Evolutionary conservation across 495 filamentous ascomycete species (phyloP), one percentile per base, ranked within the genome.

Genomic region (Tetracladium setigerum): DNA sequence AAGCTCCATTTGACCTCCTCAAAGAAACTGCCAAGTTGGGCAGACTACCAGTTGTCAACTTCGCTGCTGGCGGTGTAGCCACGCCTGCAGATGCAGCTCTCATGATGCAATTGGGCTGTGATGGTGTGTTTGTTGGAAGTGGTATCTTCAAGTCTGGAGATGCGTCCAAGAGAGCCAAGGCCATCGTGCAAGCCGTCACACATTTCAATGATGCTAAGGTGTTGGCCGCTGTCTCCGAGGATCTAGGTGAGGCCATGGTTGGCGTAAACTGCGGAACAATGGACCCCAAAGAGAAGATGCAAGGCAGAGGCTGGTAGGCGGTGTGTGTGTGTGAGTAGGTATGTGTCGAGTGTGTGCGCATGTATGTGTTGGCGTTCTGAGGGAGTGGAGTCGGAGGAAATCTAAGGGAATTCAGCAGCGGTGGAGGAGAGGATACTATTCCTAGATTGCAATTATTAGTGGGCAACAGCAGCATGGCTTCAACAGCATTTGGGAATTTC

Each of bases 41-140:
- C 44, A 78, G 92, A 51, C 73, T 98, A 51, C 92, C 92, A 0
- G 92, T 98, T 1, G 92, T 98, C 38, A 98, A 98, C 77, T 98
- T 98, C 57, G 92, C 92, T 3, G 92, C 92, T n/a, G 92, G 92
- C 14, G 92, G 92, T 43, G 81, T 98, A 32, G 92, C 92, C 11
- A 98, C 92, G 10, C 92, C 92, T 1, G 92, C 92, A 2, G 92
- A 98, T 71, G 92, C 92, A 12, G 92, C 92, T 27, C 73, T 98
- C 33, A 98, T 98, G 92, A 98, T 98, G 92, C 89, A 96, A 69
- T 69, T 98, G 45, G 92, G 92, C 49, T 98, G 92, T 62, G 92
- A 98, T 61, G 92, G 92, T 46, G 92, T 98, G 27, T 98, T 98
- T 60, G 92, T 98, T 38, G 92, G 92, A 27, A 86, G 81, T 38